Evolutionary conservation across 2,329 filamentous ascomycete species (phyloP).

Genomic region (Elsinoe necatrix): DNA sequence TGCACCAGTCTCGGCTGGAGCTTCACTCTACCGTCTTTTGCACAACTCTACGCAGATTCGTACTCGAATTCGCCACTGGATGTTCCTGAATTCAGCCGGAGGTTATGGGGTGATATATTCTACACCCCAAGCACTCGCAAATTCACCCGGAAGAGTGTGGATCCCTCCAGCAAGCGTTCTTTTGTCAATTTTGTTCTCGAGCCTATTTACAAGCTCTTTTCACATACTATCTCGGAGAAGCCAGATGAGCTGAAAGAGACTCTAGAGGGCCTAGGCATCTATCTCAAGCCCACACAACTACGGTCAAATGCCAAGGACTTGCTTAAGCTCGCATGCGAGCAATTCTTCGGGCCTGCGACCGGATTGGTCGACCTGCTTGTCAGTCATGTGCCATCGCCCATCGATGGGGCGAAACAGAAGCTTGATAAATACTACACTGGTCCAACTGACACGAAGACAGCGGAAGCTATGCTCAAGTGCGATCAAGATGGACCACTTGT

Average conservation of each 20-base stretch:
- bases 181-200: constrained; percentile 95
- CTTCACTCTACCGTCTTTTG: constrained; percentile 88
- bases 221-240: constrained; percentile 85
- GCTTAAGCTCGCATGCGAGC: constrained; percentile 80
- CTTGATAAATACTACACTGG: constrained; percentile 88
- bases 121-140: constrained; percentile 85
- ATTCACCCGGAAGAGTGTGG: constrained; percentile 79
- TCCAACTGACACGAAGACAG: constrained; percentile 72
- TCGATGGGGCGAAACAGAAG: constrained; percentile 65
- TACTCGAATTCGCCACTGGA: constrained; percentile 56
- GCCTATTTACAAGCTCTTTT: constrained; percentile 95
- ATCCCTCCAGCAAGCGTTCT: constrained; percentile 70
- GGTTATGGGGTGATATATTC: constrained; percentile 94
- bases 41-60: constrained; percentile 88
- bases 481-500: constrained; percentile 84
- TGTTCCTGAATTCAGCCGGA: constrained; percentile 68
- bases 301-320: constrained; percentile 83
- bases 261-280: constrained; percentile 69
- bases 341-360: constrained; percentile 84
- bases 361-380: constrained; percentile 96
- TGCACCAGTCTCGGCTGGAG: constrained; percentile 94
- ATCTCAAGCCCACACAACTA: constrained; percentile 84
- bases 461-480: constrained; percentile 69
- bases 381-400: constrained; percentile 78
- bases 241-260: constrained; percentile 76